Base-by-base conservation (phyloP, 768 basidiomycete species). In the Xerocomus potaroensis region DNA sequence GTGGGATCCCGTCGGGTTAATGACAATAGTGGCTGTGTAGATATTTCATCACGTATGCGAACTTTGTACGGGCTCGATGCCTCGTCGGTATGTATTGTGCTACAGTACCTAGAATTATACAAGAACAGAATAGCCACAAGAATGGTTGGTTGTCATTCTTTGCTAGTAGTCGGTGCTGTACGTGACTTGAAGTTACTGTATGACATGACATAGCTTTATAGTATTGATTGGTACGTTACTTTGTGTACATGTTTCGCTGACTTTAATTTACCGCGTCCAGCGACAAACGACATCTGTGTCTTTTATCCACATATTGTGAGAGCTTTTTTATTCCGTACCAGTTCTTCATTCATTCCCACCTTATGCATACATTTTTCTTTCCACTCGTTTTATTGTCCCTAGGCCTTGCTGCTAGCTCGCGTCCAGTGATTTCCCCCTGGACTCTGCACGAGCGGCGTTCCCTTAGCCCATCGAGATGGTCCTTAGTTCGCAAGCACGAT, bases 391-490 rank as follows among this genome's bases (percentile, higher is more conserved):
- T 58, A 1, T 36, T 63, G 12, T 51, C 51, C 10, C 50, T 61
- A 8, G 50, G 50, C 23, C 31, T 63, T n/a, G 44, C 30, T 16
- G 48, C 34, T 9, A 48, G 11, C 15, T 36, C 58, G 1, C 30
- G 50, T 21, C 47, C 51, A 2, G 5, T 40, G 7, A 15, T 41
- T 12, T 49, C 61, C 16, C 55, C 16, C 4, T 49, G 27, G 33
- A 23, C 31, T 8, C 14, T 47, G 1, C 60, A 61, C 14, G 60
- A 61, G 14, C 50, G 42, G 21, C 72, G 76, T 15, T 58, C 67
- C 9, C 43, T 57, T 23, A 51, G 63, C 19, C 77, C 77, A 2
- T 30, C 53, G 21, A 74, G 72, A 48, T 77, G 70, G 75, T 32
- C 29, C 0, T 45, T 53, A 3, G 41, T 61, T 15, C 62, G 66